Evolutionary conservation across 805 yeast species (phyloP).

Genomic region (Candida qinlingensis): DNA sequence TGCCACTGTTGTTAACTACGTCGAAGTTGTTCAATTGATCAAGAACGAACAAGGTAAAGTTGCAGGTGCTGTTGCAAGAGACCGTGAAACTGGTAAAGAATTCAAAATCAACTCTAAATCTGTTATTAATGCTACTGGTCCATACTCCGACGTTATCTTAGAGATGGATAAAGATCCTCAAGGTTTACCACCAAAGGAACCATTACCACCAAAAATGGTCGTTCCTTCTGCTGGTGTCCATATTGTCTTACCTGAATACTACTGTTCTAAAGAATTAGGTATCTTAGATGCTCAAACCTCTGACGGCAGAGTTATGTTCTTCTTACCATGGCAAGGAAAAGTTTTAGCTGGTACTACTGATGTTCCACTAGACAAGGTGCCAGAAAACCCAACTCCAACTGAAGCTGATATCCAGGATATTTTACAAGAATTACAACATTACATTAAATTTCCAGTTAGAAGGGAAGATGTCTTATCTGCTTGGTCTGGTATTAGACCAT

Average conservation of each 20-base stretch:
- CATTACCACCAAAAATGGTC: constrained; percentile 66
- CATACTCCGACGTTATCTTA: constrained; percentile 77
- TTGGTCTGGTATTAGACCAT: constrained; percentile 96
- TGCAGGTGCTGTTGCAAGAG: constrained; percentile 71
- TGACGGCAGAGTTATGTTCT: constrained; percentile 95
- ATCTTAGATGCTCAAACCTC: constrained; percentile 86
- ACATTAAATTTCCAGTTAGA: constrained; percentile 81
- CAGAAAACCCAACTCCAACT: constrained; percentile 73
- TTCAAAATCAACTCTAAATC: constrained; percentile 62
- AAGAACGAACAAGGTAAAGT: constrained; percentile 58
- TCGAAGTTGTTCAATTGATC: constrained; percentile 69
- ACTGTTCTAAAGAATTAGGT: constrained; percentile 84
- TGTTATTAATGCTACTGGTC: constrained; percentile 92
- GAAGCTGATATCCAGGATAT: constrained; percentile 89
- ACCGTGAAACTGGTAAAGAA: constrained; percentile 61
- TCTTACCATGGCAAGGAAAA: constrained; percentile 97
- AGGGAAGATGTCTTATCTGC: constrained; percentile 90
- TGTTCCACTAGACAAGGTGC: constrained; percentile 68
- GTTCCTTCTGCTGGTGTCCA: constrained; percentile 96
- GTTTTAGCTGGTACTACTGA: constrained; percentile 97
- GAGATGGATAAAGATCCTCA: constrained; percentile 76
- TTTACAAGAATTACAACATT: constrained; percentile 81
- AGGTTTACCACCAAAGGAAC: constrained; percentile 54
- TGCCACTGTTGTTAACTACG: constrained; percentile 84
- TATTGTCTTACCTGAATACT: constrained; percentile 85